These are phyloP conservation scores for Guadua angustifolia DNA, from an alignment of 176 grass and related monocot species.

Conservation along the genomic window DNA sequence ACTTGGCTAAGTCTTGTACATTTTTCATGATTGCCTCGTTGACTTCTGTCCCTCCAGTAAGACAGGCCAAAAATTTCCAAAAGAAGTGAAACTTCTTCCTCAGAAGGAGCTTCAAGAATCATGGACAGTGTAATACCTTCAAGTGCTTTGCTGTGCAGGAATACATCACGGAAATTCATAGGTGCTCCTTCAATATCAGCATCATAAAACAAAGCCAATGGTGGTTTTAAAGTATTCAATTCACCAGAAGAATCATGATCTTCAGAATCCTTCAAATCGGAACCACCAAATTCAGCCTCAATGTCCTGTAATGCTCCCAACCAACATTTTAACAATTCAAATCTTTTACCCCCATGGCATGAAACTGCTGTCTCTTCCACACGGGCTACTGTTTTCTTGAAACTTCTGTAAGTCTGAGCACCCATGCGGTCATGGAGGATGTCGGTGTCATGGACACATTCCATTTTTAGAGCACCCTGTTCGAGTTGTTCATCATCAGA, in stretches of 20 bases:
- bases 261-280: conserved; percentile 54
- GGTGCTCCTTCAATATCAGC: conserved; percentile 78
- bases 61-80: conserved; percentile 83
- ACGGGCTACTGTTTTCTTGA: conserved; percentile 74
- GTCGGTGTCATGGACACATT: too few species aligned
- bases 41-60: conserved; percentile 84
- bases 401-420: conserved; percentile 71
- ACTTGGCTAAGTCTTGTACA: conserved; percentile 80
- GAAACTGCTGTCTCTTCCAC: conserved; percentile 88
- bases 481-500: conserved; percentile 55
- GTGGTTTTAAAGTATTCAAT: conserved; percentile 57
- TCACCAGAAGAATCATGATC: conserved; percentile 41
- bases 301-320: conserved; percentile 78
- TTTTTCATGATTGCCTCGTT: conserved; percentile 72
- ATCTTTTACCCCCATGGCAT: conserved; percentile 71
- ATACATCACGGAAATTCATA: conserved; percentile 88
- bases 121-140: conserved; percentile 94
- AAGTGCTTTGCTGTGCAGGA: conserved; percentile 90
- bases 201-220: conserved; percentile 78
- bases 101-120: conserved; percentile 91
- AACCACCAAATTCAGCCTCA: conserved; percentile 46
- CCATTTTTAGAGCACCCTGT: conserved; percentile 15
- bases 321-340: conserved; percentile 78
- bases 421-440: too few species aligned
- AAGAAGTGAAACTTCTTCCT: conserved; percentile 88